phyloP scores from a whole-genome alignment of 2,329 filamentous ascomycete species.

The Chaetomiaceae sp. region DNA sequence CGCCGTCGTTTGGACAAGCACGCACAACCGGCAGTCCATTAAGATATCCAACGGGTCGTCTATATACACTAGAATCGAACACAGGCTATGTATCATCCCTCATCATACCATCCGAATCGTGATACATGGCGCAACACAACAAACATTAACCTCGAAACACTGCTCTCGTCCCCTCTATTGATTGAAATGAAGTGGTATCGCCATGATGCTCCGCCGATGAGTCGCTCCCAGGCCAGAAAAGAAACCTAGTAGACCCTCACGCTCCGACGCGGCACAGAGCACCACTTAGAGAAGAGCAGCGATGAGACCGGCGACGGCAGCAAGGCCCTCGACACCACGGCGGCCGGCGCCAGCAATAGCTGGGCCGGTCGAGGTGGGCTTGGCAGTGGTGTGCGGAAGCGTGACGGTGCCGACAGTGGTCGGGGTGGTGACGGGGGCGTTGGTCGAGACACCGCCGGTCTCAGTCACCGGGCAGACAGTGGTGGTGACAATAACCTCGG shows the following conservation, averaged over 20 bases:
- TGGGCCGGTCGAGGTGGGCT: conserved; percentile 5
- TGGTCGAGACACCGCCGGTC: conserved; percentile 2
- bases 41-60: no score
- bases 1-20: no score
- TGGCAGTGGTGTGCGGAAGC: conserved; percentile 1
- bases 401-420: conserved; percentile 10
- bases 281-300: conserved; percentile 20
- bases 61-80: no score
- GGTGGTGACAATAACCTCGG: conserved; percentile 20
- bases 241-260: background rate
- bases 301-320: conserved; percentile 17
- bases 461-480: conserved; percentile 23
- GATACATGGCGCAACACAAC: no score
- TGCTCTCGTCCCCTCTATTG: no score
- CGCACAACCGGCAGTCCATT: no score
- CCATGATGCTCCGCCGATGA: no score
- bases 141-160: no score
- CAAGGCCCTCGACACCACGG: conserved; percentile 13
- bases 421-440: conserved; percentile 2
- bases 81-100: no score
- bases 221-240: no score
- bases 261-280: background rate
- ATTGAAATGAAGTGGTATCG: no score
- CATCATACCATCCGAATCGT: no score
- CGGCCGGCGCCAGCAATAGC: conserved; percentile 21